Conservation (phyloP, 768 basidiomycete genomes). For the Podaxis mareebaensis region DNA sequence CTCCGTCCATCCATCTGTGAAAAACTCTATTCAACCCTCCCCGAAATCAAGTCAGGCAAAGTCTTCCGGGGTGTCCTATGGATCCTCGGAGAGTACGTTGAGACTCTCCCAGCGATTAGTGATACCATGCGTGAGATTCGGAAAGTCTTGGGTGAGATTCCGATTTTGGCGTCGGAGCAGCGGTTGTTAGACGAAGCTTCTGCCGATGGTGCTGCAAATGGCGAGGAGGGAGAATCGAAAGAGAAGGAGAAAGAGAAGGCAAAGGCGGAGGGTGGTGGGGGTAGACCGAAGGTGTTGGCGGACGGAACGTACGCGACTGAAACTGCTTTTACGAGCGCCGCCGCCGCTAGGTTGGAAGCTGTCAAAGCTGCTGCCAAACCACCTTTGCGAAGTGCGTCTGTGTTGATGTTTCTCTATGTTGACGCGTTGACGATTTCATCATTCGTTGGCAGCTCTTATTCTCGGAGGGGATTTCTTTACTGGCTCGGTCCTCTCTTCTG, state of each 20-base stretch:
- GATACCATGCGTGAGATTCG: constrained; percentile 76
- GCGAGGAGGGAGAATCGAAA: constrained; percentile 38
- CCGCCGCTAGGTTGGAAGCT: constrained; percentile 67
- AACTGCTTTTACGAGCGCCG: constrained; percentile 76
- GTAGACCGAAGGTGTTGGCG: constrained; percentile 79
- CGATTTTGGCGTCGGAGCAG: constrained; percentile 91
- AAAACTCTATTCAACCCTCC: constrained; percentile 78
- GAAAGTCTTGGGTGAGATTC: constrained; percentile 93
- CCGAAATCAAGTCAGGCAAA: constrained; percentile 93
- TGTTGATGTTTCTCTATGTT: neutral
- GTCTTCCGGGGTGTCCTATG: constrained; percentile 95
- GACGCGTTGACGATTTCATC: neutral
- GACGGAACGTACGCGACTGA: constrained; percentile 99
- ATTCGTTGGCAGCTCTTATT: constrained; percentile 59
- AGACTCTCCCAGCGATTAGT: constrained; percentile 64
- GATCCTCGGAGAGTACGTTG: constrained; percentile 97
- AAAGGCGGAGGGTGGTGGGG: constrained; percentile 44
- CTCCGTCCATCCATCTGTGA: constrained; percentile 81
- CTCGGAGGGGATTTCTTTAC: constrained; percentile 98
- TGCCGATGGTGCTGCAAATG: constrained; percentile 36
- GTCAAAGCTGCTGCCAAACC: constrained; percentile 89
- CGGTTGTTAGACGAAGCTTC: constrained; percentile 75
- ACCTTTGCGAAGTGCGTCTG: constrained; percentile 71
- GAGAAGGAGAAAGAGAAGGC: constrained; percentile 46
- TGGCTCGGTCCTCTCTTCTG: constrained; percentile 83